Conservation (phyloP, 768 basidiomycete genomes). For the Tephrocybe sp. region DNA sequence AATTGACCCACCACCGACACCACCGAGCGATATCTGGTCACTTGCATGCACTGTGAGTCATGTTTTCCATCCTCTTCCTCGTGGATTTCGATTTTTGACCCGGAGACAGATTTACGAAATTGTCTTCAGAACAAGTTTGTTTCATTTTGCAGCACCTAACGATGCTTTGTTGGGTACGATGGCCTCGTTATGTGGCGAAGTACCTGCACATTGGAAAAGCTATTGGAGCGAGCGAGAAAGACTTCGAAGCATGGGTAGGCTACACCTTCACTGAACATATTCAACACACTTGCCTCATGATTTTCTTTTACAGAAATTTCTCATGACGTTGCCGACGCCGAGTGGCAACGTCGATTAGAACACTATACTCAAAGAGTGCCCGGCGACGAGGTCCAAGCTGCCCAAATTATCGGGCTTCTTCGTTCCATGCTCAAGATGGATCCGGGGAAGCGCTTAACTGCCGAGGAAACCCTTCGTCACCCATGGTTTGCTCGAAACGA, state of each 20-base stretch:
- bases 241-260: constrained; percentile 1
- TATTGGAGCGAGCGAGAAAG: constrained; percentile 5
- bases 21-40: constrained; percentile 13
- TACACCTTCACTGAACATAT: not conserved
- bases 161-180: constrained; percentile 1
- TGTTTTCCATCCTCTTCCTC: not conserved
- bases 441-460: constrained; percentile 1
- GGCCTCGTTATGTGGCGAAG: constrained; percentile 7
- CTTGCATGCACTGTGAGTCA: constrained; percentile 10
- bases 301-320: constrained; percentile 4
- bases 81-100: not conserved
- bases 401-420: constrained; percentile 5
- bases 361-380: not conserved
- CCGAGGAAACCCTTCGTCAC: constrained; percentile 5
- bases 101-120: constrained; percentile 4
- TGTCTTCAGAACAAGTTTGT: constrained; percentile 9
- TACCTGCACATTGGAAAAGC: constrained; percentile 5
- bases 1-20: constrained; percentile 5
- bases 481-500: constrained; percentile 8
- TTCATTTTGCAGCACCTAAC: constrained; percentile 2
- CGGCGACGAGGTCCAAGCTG: not conserved
- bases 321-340: constrained; percentile 6
- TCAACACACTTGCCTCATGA: not conserved
- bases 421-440: constrained; percentile 10
- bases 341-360: constrained; percentile 8